Evolutionary conservation across 129 eudicot genomes (phyloP), one percentile per base, ranked within the genome.

Genomic region (Helianthus tuberosus): DNA sequence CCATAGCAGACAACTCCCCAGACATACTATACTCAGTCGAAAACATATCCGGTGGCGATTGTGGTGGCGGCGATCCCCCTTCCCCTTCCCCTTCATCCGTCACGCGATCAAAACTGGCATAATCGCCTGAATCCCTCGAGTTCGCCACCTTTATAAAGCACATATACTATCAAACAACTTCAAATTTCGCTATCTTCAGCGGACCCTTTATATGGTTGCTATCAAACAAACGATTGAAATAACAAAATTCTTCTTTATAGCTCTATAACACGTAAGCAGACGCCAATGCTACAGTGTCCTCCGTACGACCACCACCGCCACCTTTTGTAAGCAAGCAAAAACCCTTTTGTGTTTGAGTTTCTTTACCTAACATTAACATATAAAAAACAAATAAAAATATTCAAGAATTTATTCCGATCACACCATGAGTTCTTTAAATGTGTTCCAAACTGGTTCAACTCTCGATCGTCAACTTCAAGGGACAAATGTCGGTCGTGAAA

Each of bases 1-100:
- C 96, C 97, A 91, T 91, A 27, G 84, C 92, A 0, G 97, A 91
- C 75, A 86, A 86, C 82, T 91, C 97, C 32, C 89, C 61, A 1
- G 86, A 57, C 76, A 66, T 77, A 67, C 74, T 66, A 32, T 69
- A 82, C 69, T 82, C 86, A 0, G 82, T 47, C 3, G 75, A 54
- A 47, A 65, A 73, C 74, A 82, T 70, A 74, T 75, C 77, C 6
- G 79, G 43, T 2, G 80, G 61, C 0, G 67, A 58, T 20, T 66
- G 48, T 3, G 63, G 54, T 67, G 11, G 66, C 23, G 51, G 53
- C 25, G 75, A 72, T 80, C 81, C n/a, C n/a, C n/a, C n/a, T n/a
- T n/a, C 68, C 5, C 74, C 75, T 50, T 79, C 87, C 6, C 66
- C 75, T 12, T 78, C 70, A 49, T 71, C 75, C 38, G 77, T 53